Evolutionary conservation across 2,329 filamentous ascomycete species (phyloP).

Genomic region (Aspergillus sp.): DNA sequence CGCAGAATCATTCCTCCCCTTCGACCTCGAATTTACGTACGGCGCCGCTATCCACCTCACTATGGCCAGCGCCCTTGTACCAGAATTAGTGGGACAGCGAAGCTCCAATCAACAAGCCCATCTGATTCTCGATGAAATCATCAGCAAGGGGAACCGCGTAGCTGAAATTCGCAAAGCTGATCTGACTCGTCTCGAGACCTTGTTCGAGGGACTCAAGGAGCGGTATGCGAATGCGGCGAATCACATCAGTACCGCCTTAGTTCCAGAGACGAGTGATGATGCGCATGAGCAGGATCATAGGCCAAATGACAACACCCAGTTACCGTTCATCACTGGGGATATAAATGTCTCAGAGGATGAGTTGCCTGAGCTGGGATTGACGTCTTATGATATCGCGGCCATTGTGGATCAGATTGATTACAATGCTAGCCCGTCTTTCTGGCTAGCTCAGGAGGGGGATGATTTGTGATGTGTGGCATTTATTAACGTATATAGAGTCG

Average conservation of each 20-base stretch:
- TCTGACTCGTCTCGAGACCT: conserved; percentile 28
- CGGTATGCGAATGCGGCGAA: conserved; percentile 24
- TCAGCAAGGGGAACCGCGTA: conserved; percentile 36
- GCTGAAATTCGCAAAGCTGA: conserved; percentile 39
- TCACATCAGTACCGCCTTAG: too few species aligned
- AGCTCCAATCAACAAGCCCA: conserved; percentile 20
- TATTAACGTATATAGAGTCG: not conserved
- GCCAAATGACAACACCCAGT: not conserved
- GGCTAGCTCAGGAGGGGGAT: not conserved
- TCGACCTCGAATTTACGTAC: conserved; percentile 42
- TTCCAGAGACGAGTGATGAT: not conserved
- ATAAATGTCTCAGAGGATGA: not conserved
- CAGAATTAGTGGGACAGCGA: conserved; percentile 8
- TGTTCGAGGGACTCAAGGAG: conserved; percentile 33
- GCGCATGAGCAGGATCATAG: not conserved
- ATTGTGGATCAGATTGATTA: conserved; percentile 40
- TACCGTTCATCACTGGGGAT: not conserved
- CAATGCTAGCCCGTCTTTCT: conserved; percentile 5
- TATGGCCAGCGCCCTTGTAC: conserved; percentile 43
- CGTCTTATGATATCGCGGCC: conserved; percentile 39
- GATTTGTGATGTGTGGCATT: not conserved
- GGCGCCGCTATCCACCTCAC: conserved; percentile 39
- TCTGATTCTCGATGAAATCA: conserved; percentile 39
- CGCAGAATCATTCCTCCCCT: conserved; percentile 42
- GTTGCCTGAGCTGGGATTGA: conserved; percentile 40